Evolutionary conservation across 2,329 filamentous ascomycete genomes (phyloP).

Genomic region (Didymella segeticola): DNA sequence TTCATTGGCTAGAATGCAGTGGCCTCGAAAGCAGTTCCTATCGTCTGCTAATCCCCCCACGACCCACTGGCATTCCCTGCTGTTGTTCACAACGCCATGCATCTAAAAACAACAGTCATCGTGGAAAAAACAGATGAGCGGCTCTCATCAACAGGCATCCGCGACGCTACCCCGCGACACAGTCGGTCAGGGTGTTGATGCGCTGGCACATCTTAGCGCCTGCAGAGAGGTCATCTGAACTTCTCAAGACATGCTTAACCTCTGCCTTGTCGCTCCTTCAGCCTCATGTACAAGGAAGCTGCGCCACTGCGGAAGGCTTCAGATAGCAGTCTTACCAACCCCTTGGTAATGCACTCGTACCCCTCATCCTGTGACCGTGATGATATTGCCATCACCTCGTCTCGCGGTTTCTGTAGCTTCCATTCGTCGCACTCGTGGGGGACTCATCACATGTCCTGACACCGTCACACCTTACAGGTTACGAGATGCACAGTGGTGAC

Average conservation of each 20-base stretch:
- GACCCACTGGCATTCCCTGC: conserved; percentile 17
- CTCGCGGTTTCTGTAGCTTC: conserved; percentile 30
- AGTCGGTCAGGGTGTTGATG: conserved; percentile 46
- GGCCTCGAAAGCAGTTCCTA: background rate
- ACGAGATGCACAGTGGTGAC: conserved; percentile 23
- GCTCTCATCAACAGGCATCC: conserved; percentile 45
- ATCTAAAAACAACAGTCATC: conserved; percentile 39
- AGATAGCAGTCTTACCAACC: conserved; percentile 33
- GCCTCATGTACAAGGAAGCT: conserved; percentile 43
- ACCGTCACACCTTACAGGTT: conserved; percentile 20
- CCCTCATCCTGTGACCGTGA: conserved; percentile 37
- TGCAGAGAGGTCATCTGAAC: conserved; percentile 47
- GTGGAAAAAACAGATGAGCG: conserved; percentile 26
- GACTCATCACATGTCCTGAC: conserved; percentile 34
- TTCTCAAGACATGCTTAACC: conserved; percentile 18
- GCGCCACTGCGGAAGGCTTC: conserved; percentile 46
- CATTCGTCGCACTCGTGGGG: conserved; percentile 40
- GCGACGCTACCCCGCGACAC: conserved; percentile 40
- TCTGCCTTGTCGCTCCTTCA: conserved; percentile 43
- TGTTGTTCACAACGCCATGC: conserved; percentile 26
- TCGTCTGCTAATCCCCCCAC: conserved; percentile 1
- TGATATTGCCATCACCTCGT: conserved; percentile 30
- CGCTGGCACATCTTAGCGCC: conserved; percentile 49
- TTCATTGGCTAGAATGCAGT: background rate
- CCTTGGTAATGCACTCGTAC: conserved; percentile 47